These are phyloP conservation scores for Chloris gayana DNA, from an alignment of 176 grass and related monocot genomes.

Conservation along the genomic window DNA sequence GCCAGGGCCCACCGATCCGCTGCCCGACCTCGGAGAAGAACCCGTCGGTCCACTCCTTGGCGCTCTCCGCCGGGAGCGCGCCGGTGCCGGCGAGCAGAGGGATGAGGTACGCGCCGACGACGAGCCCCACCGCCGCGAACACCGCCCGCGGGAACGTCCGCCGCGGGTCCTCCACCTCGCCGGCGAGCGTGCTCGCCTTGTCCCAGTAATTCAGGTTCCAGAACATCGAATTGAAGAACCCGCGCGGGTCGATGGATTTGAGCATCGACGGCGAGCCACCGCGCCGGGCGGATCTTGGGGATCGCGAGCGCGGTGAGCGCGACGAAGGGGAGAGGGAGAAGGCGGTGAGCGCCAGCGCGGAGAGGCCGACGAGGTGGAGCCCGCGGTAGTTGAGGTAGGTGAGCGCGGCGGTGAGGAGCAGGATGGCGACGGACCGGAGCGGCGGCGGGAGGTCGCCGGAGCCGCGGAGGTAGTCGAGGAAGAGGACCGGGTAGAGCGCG, in stretches of 20 bases:
- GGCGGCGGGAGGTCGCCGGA: conserved; percentile 14
- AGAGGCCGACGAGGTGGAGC: conserved; percentile 77
- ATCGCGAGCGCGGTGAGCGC: conserved; percentile 70
- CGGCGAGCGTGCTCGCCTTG: conserved; percentile 91
- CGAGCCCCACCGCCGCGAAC: conserved; percentile 71
- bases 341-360: conserved; percentile 76
- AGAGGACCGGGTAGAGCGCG: conserved; percentile 94
- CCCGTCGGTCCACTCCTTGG: conserved; percentile 81
- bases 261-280: conserved; percentile 76
- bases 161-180: conserved; percentile 71
- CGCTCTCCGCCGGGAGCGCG: conserved; percentile 54
- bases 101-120: conserved; percentile 74
- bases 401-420: conserved; percentile 69
- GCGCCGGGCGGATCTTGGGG: conserved; percentile 68
- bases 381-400: conserved; percentile 95
- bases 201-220: conserved; percentile 99
- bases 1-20: conserved; percentile 75
- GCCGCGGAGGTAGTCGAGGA: conserved; percentile 90
- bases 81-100: conserved; percentile 82
- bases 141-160: conserved; percentile 83
- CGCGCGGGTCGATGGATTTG: conserved; percentile 45
- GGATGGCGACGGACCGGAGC: conserved; percentile 32
- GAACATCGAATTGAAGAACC: conserved; percentile 96
- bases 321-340: conserved; percentile 94
- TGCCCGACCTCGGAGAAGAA: conserved; percentile 82